A percentile compares a stretch with the other conserved stretches of the same genome.
Conservation (phyloP, 345 rosid species). For the Arabis alpina region DNA sequence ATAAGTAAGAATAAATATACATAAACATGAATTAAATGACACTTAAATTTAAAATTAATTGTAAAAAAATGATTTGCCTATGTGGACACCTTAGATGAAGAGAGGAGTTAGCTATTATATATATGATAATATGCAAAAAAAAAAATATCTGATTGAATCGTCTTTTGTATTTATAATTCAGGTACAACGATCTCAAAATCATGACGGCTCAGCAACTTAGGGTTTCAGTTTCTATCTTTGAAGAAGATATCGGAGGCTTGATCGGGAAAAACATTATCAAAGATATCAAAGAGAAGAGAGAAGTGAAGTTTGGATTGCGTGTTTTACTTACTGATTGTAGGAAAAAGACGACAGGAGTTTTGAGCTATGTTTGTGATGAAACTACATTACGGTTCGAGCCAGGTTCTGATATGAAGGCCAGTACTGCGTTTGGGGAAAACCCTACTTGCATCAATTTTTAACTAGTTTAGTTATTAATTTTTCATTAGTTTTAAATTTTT, state of each 20-base stretch:
- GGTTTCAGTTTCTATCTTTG: background rate
- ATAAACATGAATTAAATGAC: too few relatives aligned
- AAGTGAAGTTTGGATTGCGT: background rate
- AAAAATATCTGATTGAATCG: background rate
- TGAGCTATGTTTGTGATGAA: slow-evolving; percentile 10
- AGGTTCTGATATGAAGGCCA: background rate
- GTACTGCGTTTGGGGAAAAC: background rate
- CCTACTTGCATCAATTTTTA: slow-evolving; percentile 1
- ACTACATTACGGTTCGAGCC: background rate
- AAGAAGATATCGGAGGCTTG: slow-evolving; percentile 12
- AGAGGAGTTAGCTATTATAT: too few relatives aligned
- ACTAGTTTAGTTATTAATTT: background rate
- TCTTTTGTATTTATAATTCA: background rate
- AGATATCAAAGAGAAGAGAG: slow-evolving; percentile 5
- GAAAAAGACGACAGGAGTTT: background rate
- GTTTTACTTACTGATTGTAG: slow-evolving; percentile 19
- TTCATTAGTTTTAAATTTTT: background rate
- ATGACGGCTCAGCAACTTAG: background rate
- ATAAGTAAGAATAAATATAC: too few relatives aligned
- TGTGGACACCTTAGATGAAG: too few relatives aligned
- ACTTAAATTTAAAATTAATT: too few relatives aligned
- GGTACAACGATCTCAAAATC: background rate
- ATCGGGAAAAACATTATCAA: background rate
- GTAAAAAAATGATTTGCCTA: too few relatives aligned
- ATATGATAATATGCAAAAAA: background rate